Evolutionary conservation across 768 basidiomycete genomes (phyloP).

Genomic region (Chlorophyllum brunneum): DNA sequence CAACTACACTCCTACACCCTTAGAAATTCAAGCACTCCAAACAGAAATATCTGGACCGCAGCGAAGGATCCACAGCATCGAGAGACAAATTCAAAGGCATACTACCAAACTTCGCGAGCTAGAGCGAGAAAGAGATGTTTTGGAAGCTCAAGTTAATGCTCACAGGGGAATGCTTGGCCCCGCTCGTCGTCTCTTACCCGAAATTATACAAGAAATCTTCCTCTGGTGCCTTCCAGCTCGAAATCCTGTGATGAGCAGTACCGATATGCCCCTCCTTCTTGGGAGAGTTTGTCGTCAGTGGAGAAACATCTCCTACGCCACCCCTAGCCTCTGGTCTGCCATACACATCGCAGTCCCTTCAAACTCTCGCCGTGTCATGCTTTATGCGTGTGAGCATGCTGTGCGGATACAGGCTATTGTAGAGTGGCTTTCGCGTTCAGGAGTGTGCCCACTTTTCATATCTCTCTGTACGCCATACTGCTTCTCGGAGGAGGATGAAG

Average conservation of each 20-base stretch:
- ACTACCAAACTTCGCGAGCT: not conserved
- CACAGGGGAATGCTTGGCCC: slow-evolving; percentile 11
- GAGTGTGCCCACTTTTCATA: slow-evolving; percentile 1
- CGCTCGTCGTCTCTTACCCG: slow-evolving; percentile 14
- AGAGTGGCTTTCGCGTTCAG: slow-evolving; percentile 11
- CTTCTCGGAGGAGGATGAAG: not conserved
- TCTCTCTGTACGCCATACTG: not conserved
- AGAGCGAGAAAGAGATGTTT: not conserved
- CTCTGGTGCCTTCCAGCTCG: slow-evolving; percentile 15
- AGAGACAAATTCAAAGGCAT: not conserved
- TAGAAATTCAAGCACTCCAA: not conserved
- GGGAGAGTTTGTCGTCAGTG: slow-evolving; percentile 17
- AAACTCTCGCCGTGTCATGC: not conserved
- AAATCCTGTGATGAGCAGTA: slow-evolving; percentile 16
- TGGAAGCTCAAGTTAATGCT: not conserved
- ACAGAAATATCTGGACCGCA: not conserved
- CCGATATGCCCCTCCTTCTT: slow-evolving; percentile 16
- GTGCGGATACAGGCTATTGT: not conserved
- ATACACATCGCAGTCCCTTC: slow-evolving; percentile 17
- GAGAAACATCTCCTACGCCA: slow-evolving; percentile 10
- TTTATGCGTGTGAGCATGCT: not conserved
- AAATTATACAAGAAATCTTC: slow-evolving; percentile 18
- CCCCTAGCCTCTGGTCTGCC: slow-evolving; percentile 16
- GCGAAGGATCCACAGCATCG: not conserved
- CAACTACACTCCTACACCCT: slow-evolving; percentile 6